phyloP scores from a whole-genome alignment of 2,329 filamentous ascomycete genomes.

The Nemania abortiva region DNA sequence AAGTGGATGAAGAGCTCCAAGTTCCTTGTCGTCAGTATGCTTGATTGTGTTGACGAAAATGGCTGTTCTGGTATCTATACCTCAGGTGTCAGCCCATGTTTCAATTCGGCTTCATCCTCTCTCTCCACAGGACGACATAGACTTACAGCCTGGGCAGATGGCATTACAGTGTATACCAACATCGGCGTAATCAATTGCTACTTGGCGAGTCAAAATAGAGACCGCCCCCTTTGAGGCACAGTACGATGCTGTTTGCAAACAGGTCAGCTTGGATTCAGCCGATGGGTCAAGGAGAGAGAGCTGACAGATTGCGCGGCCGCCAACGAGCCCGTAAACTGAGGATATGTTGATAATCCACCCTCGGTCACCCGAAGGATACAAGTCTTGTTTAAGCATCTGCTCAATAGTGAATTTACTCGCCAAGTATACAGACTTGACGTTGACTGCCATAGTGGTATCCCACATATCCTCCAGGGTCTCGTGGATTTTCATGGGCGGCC shows the following conservation, averaged over 20 bases:
- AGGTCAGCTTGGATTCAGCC: background rate
- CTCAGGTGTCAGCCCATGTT: background rate
- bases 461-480: constrained; percentile 59
- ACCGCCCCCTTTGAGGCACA: constrained; percentile 33
- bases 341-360: constrained; percentile 65
- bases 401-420: constrained; percentile 59
- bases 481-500: constrained; percentile 57
- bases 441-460: constrained; percentile 57
- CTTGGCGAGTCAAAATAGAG: constrained; percentile 20
- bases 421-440: constrained; percentile 55
- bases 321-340: constrained; percentile 58
- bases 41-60: constrained; percentile 34
- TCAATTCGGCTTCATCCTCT: background rate
- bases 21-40: background rate
- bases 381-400: constrained; percentile 64
- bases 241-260: constrained; percentile 57
- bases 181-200: constrained; percentile 29
- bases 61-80: constrained; percentile 34
- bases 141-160: constrained; percentile 61
- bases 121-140: background rate
- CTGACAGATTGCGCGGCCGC: constrained; percentile 44
- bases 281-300: background rate
- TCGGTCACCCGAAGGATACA: constrained; percentile 54
- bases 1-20: background rate
- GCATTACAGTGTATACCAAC: constrained; percentile 31